Conservation (phyloP, 208 protist species). For the Acanthamoeba quina region DNA sequence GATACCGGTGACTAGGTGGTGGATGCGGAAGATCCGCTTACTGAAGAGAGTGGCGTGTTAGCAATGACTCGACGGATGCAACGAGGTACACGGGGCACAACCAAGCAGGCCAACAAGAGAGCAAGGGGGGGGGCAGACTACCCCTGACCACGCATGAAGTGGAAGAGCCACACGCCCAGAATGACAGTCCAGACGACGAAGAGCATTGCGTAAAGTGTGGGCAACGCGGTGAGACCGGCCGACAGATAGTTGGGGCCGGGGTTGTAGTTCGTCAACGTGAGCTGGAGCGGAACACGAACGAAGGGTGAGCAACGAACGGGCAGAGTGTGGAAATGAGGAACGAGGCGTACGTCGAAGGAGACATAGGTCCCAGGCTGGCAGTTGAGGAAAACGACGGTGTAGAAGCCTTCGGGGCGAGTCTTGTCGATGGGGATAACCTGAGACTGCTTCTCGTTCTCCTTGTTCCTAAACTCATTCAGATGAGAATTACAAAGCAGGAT, state of each 20-base stretch:
- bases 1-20: conserved; percentile 75
- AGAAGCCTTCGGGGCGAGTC: neutral
- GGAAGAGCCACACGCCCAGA: conserved; percentile 41
- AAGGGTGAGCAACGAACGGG: no score
- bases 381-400: conserved; percentile 47
- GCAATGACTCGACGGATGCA: neutral
- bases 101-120: neutral
- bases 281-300: neutral
- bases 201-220: conserved; percentile 42
- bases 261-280: conserved; percentile 32
- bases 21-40: conserved; percentile 63
- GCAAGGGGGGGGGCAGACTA: neutral
- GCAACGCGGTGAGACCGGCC: conserved; percentile 28
- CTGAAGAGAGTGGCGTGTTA: neutral
- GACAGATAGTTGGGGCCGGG: conserved; percentile 68
- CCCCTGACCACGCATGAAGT: conserved; percentile 58
- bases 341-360: neutral
- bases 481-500: neutral
- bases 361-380: neutral
- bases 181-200: neutral
- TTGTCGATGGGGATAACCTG: neutral
- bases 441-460: neutral
- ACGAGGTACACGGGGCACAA: no score
- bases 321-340: neutral
- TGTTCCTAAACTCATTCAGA: neutral